A percentile compares a stretch with the other conserved stretches of the same genome.
Evolutionary conservation across 2,329 filamentous ascomycete genomes (phyloP).

Genomic region (Thermothelomyces thermophilus): DNA sequence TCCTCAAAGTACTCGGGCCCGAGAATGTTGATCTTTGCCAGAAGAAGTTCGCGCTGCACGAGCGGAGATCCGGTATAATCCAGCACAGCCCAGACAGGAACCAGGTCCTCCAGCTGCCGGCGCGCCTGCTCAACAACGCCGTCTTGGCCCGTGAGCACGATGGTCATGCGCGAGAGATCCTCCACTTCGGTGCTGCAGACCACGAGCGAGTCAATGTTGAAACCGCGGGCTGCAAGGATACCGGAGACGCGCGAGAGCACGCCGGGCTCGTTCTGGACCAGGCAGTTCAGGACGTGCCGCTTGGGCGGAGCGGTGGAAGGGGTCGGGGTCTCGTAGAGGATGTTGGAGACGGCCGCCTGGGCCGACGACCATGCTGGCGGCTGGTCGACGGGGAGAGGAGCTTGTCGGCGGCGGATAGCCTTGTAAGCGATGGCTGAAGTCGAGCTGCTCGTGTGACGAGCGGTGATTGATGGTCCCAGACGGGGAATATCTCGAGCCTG

Average conservation of each 20-base stretch:
- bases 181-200: constrained; percentile 97
- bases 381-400: constrained; percentile 72
- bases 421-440: constrained; percentile 97
- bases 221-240: constrained; percentile 89
- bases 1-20: constrained; percentile 98
- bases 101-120: constrained; percentile 89
- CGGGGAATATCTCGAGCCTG: constrained; percentile 24
- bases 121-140: constrained; percentile 96
- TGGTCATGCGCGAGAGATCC: constrained; percentile 96
- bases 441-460: constrained; percentile 48
- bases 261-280: constrained; percentile 98
- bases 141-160: constrained; percentile 92
- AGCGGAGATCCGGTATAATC: constrained; percentile 91
- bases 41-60: constrained; percentile 88
- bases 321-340: constrained; percentile 94
- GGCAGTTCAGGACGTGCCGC: constrained; percentile 93
- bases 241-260: constrained; percentile 94
- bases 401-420: constrained; percentile 83
- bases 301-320: constrained; percentile 79
- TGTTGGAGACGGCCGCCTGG: constrained; percentile 92
- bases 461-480: constrained; percentile 25
- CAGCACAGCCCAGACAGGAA: constrained; percentile 95
- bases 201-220: constrained; percentile 98
- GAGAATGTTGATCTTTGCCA: constrained; percentile 94
- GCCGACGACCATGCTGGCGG: constrained; percentile 82